phyloP scores from a whole-genome alignment of 73 alveolate genomes.

The Tetrahymena thermophila region DNA sequence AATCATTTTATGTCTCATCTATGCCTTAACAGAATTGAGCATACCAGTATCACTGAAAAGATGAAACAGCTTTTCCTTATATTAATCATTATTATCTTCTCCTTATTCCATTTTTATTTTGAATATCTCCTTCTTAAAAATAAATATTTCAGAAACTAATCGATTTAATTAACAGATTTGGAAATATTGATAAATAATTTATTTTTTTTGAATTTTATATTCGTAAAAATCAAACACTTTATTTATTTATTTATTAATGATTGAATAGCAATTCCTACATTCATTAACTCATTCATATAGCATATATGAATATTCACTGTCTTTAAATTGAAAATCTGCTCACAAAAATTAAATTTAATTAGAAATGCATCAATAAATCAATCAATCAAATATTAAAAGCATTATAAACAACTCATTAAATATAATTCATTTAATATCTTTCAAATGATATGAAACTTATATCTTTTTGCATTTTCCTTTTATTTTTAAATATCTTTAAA shows the following conservation, averaged over 20 bases:
- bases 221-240: neutral
- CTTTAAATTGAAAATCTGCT: neutral
- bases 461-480: neutral
- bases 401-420: too few species aligned
- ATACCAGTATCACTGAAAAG: constrained; percentile 12
- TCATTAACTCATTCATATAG: neutral
- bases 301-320: neutral
- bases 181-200: neutral
- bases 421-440: too few species aligned
- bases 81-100: neutral
- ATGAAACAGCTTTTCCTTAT: neutral
- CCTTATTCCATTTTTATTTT: neutral
- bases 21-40: constrained; percentile 30
- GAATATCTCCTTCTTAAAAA: neutral
- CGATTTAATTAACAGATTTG: neutral
- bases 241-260: too few species aligned
- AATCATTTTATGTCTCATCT: constrained; percentile 26
- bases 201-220: neutral
- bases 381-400: too few species aligned
- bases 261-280: neutral
- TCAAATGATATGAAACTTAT: neutral
- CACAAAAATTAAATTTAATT: neutral
- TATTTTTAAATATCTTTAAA: neutral
- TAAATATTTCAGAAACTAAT: neutral
- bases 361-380: neutral